phyloP scores from a whole-genome alignment of 495 filamentous ascomycete species.

The Penicillium pulvis region DNA sequence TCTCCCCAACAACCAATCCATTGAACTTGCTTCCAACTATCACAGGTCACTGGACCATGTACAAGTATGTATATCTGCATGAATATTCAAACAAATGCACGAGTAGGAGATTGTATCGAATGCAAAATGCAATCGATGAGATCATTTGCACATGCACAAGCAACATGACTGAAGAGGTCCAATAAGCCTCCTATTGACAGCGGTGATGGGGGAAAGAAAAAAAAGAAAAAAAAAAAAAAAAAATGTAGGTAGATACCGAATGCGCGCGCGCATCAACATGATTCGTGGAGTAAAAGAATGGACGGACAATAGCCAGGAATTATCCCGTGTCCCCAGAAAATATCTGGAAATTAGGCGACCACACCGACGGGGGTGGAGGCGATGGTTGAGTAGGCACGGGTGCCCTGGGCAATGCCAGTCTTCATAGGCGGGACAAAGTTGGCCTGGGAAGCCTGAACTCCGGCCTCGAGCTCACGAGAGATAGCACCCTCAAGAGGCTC shows the following conservation, averaged over 20 bases:
- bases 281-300: constrained; percentile 9
- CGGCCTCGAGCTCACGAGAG: constrained; percentile 38
- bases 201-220: background rate
- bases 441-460: constrained; percentile 18
- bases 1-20: background rate
- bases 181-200: background rate
- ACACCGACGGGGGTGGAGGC: constrained; percentile 35
- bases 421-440: constrained; percentile 27
- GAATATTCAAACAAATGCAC: background rate
- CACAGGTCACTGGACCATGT: background rate
- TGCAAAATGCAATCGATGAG: background rate
- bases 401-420: constrained; percentile 30
- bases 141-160: background rate
- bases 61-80: background rate
- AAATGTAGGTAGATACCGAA: constrained; percentile 5
- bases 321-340: constrained; percentile 1
- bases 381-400: constrained; percentile 28
- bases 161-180: background rate
- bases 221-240: constrained; percentile 13
- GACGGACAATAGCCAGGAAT: constrained; percentile 7
- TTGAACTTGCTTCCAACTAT: constrained; percentile 1
- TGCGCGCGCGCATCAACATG: background rate
- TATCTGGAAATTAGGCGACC: constrained; percentile 30
- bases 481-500: constrained; percentile 43
- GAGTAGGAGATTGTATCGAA: background rate